Percentiles rank a stretch among this genome's conserved stretches.
Conservation (phyloP, 305 asterid genomes). For the Fraxinus greggii region DNA sequence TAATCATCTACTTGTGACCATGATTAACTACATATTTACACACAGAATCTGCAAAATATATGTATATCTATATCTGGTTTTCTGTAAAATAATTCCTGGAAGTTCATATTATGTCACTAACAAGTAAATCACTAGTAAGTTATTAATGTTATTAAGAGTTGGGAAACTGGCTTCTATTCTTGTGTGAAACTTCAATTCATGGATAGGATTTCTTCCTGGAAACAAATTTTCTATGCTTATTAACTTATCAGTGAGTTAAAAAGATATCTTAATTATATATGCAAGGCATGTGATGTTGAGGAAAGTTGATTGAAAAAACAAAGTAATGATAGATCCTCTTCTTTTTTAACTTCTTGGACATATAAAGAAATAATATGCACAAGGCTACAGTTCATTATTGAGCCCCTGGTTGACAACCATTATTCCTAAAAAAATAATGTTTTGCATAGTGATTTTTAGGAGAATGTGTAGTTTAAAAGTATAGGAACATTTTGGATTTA, state of each 20-base stretch:
- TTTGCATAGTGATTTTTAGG: background rate
- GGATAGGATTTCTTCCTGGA: background rate
- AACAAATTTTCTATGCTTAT: background rate
- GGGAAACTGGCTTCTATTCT: background rate
- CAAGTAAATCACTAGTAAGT: background rate
- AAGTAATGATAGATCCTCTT: background rate
- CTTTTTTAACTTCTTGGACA: background rate
- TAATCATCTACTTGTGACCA: background rate
- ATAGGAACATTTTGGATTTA: background rate
- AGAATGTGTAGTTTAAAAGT: background rate
- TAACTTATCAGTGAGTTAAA: background rate
- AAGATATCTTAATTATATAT: background rate
- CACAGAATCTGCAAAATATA: background rate
- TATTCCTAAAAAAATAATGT: background rate
- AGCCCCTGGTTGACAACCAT: background rate
- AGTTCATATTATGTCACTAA: background rate
- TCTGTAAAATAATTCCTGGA: background rate
- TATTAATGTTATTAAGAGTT: background rate
- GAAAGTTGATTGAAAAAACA: slow-evolving; percentile 2
- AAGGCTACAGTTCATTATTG: background rate
- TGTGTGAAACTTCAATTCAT: background rate
- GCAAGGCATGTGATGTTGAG: slow-evolving; percentile 12
- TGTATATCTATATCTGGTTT: background rate
- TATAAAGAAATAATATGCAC: background rate
- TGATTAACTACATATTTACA: background rate